Conservation (phyloP, 2,329 filamentous ascomycete species). For the Trichoderma koningiopsis region DNA sequence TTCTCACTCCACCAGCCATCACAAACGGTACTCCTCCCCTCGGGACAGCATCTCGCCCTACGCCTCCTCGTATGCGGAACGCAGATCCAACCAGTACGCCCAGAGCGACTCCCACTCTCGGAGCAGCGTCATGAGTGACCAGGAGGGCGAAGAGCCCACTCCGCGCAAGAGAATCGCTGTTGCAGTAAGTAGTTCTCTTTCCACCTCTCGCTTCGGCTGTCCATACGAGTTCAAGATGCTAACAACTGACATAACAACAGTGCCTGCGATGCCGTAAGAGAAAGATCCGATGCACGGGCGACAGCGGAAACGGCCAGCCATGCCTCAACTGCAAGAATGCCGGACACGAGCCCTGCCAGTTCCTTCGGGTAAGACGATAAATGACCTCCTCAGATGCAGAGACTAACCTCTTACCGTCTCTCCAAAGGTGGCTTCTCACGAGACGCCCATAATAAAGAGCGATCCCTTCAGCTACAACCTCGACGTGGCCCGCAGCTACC, state of each 20-base stretch:
- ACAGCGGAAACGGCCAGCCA: slow-evolving; percentile 72
- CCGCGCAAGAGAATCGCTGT: slow-evolving; percentile 62
- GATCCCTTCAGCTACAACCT: slow-evolving; percentile 36
- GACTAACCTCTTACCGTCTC: slow-evolving; percentile 8
- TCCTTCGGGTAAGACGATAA: slow-evolving; percentile 67
- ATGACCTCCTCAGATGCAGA: neutral
- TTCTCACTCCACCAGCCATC: slow-evolving; percentile 27
- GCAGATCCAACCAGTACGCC: slow-evolving; percentile 25
- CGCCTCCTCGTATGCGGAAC: slow-evolving; percentile 27
- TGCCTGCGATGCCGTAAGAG: slow-evolving; percentile 87
- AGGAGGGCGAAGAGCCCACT: slow-evolving; percentile 42
- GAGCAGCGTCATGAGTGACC: slow-evolving; percentile 27
- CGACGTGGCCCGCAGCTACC: slow-evolving; percentile 38
- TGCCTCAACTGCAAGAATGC: slow-evolving; percentile 83
- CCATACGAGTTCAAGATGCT: neutral
- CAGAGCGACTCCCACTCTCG: slow-evolving; percentile 23
- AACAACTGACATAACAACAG: slow-evolving; percentile 49
- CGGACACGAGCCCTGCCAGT: slow-evolving; percentile 71
- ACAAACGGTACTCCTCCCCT: slow-evolving; percentile 26
- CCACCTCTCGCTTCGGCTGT: neutral
- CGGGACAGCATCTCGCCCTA: slow-evolving; percentile 28
- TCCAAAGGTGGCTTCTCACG: slow-evolving; percentile 39
- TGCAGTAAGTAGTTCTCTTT: slow-evolving; percentile 49
- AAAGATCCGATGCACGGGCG: slow-evolving; percentile 93
- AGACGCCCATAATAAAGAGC: slow-evolving; percentile 34